Evolutionary conservation across 495 filamentous ascomycete genomes (phyloP), one percentile per base, ranked within the genome.

Genomic region (Lasiosphaeria hispida): DNA sequence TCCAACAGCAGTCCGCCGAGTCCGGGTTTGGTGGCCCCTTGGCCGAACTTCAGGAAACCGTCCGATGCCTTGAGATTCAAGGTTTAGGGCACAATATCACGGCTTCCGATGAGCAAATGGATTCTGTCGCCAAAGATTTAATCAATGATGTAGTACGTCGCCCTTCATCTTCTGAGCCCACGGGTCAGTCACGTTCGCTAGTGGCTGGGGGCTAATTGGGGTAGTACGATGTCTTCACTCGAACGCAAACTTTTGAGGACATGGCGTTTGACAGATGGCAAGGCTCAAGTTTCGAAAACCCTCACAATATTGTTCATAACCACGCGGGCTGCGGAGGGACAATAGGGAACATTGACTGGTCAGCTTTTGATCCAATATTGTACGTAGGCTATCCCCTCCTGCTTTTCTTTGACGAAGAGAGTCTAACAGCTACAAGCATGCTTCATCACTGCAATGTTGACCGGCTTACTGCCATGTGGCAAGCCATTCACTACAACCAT

Each of bases 401-500:
- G 23, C 7, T 30, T 9, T 10, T 35, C 23, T 17, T 17, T 19
- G 18, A 52, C 9, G 23, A 23, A 13, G 14, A 7, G 1, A n/a
- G 14, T 17, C 41, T 47, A 7, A 19, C 33, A 18, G 6, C 6
- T 9, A 18, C 8, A 37, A 75, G 72, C 45, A 69, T 76, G 69
- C 67, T 75, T 35, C 67, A 76, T 57, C 72, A 76, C 63, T 69
- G 67, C 55, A 80, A 82, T 53, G 62, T 80, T 41, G 80, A 81
- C 67, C 75, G 77, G 14, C 66, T 80, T 30, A 57, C 75, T 18
- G 75, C 75, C 3, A 63, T 81, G 48, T 80, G 71, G 74, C 66
- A 75, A 42, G 67, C 68, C 0, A 61, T 75, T 33, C 55, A 76
- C 45, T 72, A 67, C 51, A 55, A 66, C 7, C 43, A 59, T 7